Percentiles rank a stretch among this genome's conserved stretches.
Conservation (phyloP, 176 grass and related monocot species). For the Phragmites australis region DNA sequence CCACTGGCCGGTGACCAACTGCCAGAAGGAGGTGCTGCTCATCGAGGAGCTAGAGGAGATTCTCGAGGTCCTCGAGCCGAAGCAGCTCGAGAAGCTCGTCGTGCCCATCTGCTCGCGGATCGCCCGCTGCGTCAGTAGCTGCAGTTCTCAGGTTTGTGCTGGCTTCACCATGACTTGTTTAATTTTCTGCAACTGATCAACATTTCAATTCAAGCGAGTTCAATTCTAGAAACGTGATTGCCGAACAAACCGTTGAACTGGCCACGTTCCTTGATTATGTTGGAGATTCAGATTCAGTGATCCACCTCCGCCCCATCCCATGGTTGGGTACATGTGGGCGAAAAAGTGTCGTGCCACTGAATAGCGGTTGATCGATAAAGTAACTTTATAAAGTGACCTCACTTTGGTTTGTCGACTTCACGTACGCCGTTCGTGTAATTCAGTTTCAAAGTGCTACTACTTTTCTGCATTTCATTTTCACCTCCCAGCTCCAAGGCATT, state of each 20-base stretch:
- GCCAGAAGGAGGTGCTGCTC: conserved; percentile 87
- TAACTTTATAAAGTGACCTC: conserved; percentile 48
- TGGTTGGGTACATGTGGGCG: conserved; percentile 46
- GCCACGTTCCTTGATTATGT: background rate
- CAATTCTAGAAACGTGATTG: conserved; percentile 10
- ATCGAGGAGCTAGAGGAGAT: conserved; percentile 87
- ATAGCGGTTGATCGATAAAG: conserved; percentile 38
- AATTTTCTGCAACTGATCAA: background rate
- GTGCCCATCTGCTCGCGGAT: conserved; percentile 65
- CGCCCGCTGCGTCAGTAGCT: conserved; percentile 63
- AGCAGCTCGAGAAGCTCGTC: conserved; percentile 53
- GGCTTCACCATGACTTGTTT: background rate
- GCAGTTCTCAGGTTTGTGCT: conserved; percentile 62
- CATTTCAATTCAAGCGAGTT: background rate
- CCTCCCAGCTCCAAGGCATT: background rate
- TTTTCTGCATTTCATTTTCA: background rate
- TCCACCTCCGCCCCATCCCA: background rate
- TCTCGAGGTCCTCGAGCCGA: conserved; percentile 31
- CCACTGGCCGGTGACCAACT: conserved; percentile 71
- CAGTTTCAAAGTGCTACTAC: background rate
- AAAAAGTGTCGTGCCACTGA: conserved; percentile 25
- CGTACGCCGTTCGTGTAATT: conserved; percentile 13
- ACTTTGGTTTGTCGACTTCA: conserved; percentile 46
- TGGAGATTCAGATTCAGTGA: conserved; percentile 27
- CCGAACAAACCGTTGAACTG: conserved; percentile 26